Percentiles rank a stretch among this genome's conserved stretches.
phyloP scores from a whole-genome alignment of 2,329 filamentous ascomycete species.

The Penicillium sp. region DNA sequence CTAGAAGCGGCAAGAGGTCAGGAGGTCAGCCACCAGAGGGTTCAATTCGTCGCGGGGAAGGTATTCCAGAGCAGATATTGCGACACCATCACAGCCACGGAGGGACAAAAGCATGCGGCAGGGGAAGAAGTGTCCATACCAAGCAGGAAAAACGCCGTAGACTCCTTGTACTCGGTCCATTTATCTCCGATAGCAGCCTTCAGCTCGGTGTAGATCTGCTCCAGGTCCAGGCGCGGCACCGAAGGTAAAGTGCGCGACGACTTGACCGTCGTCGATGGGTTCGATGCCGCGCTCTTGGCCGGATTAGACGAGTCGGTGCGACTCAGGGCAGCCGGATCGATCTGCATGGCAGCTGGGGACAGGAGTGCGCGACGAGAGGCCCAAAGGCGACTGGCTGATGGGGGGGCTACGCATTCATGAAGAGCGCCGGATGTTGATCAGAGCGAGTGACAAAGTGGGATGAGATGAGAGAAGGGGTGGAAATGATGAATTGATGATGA shows the following conservation, averaged over 20 bases:
- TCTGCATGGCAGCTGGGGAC: constrained; percentile 44
- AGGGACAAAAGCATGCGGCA: constrained; percentile 7
- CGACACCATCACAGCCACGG: background rate
- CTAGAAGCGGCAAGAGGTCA: constrained; percentile 38
- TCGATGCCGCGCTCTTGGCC: constrained; percentile 35
- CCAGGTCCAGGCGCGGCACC: constrained; percentile 64
- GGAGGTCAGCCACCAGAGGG: constrained; percentile 19
- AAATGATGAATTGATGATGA: constrained; percentile 27
- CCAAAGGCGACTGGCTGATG: constrained; percentile 39
- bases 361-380: constrained; percentile 43
- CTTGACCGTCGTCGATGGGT: constrained; percentile 44
- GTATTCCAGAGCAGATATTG: constrained; percentile 1
- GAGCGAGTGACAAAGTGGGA: constrained; percentile 9
- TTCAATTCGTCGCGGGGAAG: constrained; percentile 5
- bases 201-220: constrained; percentile 63
- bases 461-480: constrained; percentile 10
- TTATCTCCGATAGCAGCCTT: constrained; percentile 61
- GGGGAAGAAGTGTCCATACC: constrained; percentile 43
- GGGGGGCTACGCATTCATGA: constrained; percentile 43
- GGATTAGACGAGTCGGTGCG: constrained; percentile 44
- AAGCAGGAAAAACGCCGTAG: constrained; percentile 59
- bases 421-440: constrained; percentile 22
- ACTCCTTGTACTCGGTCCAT: constrained; percentile 63
- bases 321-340: constrained; percentile 49
- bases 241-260: constrained; percentile 53